Base-by-base conservation (phyloP, 1,284 basidiomycete species). In the Fistulinella staudtii region DNA sequence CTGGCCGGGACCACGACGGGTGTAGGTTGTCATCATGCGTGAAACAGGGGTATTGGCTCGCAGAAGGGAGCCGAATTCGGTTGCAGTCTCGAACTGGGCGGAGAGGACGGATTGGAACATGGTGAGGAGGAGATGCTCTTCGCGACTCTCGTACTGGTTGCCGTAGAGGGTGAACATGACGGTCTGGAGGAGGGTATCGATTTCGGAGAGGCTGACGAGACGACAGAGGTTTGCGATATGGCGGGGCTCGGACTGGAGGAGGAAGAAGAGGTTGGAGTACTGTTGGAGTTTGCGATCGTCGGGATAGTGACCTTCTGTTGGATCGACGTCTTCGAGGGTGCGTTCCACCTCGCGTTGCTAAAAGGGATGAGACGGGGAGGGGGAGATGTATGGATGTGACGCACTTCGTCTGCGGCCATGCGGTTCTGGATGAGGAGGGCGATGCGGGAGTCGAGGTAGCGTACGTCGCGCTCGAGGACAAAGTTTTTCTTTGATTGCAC, bases 111-210 rank as follows among this genome's bases (percentile, higher is more conserved):
- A 95, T 75, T 98, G 80, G 71, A 99, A 98, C 95, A 99, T 98
- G 48, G 95, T 98, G 55, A 99, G 77, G 46, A 99, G 82, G 37
- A 99, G 72, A 69, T 99, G 96, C 70, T 99, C 96, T 72, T 99
- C 96, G 57, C 95, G 79, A 61, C 89, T 93, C 72, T 99, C 96
- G 74, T 99, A 99, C 70, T 99, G 96, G 74, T 98, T 98, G 55
- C 95, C 96, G 67, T 98, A 99, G 27, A 99, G 81, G 15, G 95
- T 98, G 71, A 99, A 99, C 96, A 99, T 99, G 70, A 99, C 95
- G 4, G 96, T 99, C 68, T 99, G 96, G 20, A 99, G 81, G 43
- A 99, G 85, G 31, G 94, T 97, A 69, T 99, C 95, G 59, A 99
- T 98, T 73, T 99, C 95, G 36, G 89, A 83, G 31, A 99, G 71